phyloP scores from a whole-genome alignment of 257 asterid genomes.

The Solanum piurae region DNA sequence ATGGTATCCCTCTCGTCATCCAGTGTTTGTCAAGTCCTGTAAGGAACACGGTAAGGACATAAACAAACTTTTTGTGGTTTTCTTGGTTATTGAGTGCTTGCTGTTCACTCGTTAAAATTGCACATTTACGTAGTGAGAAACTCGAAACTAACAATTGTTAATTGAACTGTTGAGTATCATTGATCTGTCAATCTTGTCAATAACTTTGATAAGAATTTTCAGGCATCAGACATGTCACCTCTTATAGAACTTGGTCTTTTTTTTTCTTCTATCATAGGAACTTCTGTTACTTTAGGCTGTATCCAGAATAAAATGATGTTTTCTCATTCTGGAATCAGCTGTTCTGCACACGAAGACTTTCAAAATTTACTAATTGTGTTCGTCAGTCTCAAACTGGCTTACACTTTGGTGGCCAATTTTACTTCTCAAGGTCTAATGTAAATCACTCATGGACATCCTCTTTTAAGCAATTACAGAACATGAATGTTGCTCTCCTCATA shows the following conservation, averaged over 20 bases:
- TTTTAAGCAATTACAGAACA: neutral
- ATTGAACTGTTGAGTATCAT: neutral
- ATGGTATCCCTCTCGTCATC: constrained; percentile 73
- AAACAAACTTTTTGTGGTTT: neutral
- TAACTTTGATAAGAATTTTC: neutral
- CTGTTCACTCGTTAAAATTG: neutral
- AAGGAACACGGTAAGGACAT: constrained; percentile 60
- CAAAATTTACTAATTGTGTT: neutral
- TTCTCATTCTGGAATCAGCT: neutral
- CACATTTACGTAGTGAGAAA: neutral
- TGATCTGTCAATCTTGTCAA: neutral
- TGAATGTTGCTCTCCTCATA: neutral
- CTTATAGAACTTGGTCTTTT: neutral
- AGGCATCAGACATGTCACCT: neutral
- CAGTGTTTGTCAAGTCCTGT: constrained; percentile 93
- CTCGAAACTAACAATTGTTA: neutral
- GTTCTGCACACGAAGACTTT: neutral
- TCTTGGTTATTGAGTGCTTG: neutral
- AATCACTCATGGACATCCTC: neutral
- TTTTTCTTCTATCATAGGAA: neutral
- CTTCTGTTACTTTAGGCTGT: neutral
- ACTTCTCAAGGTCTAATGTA: neutral
- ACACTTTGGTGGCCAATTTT: neutral
- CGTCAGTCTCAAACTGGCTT: neutral
- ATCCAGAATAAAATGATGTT: neutral